phyloP scores from a whole-genome alignment of 768 basidiomycete genomes.

The Podaxis carcinomalis region DNA sequence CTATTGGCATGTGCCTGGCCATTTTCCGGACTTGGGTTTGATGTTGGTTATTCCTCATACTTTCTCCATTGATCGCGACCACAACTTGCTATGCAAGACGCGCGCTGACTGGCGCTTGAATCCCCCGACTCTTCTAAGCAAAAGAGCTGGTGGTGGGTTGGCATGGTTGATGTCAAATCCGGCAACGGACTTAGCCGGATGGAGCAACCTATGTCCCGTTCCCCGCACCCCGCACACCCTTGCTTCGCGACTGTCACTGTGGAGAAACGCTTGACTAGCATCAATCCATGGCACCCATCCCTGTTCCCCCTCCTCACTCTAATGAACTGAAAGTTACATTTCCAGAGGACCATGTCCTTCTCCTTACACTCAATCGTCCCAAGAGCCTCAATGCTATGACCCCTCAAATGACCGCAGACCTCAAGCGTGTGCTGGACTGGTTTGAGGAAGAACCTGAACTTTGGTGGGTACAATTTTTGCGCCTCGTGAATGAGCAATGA shows the following conservation, averaged over 20 bases:
- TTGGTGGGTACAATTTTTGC: slow-evolving; percentile 46
- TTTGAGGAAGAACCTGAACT: slow-evolving; percentile 67
- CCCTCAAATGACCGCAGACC: slow-evolving; percentile 48
- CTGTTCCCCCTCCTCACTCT: slow-evolving; percentile 28
- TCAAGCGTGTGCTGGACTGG: slow-evolving; percentile 57
- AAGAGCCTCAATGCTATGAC: slow-evolving; percentile 72
- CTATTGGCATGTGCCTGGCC: slow-evolving; percentile 8
- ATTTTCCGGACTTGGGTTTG: slow-evolving; percentile 10
- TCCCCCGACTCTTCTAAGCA: neutral
- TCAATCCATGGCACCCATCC: slow-evolving; percentile 15
- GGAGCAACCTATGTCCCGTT: neutral
- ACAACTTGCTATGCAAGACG: no score
- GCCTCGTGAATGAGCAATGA: neutral
- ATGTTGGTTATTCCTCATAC: neutral
- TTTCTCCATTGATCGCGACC: no score
- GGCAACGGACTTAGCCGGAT: slow-evolving; percentile 11
- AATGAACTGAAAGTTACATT: slow-evolving; percentile 32
- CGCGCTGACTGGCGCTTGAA: neutral
- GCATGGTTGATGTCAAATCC: neutral
- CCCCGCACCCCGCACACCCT: slow-evolving; percentile 1
- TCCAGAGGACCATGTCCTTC: slow-evolving; percentile 34
- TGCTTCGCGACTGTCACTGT: neutral
- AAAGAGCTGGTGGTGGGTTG: neutral
- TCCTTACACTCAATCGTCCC: slow-evolving; percentile 58
- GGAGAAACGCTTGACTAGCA: neutral